Percentiles rank a stretch among this genome's conserved stretches.
Evolutionary conservation across 768 basidiomycete species (phyloP).

Genomic region (Leccinum disarticulatum): DNA sequence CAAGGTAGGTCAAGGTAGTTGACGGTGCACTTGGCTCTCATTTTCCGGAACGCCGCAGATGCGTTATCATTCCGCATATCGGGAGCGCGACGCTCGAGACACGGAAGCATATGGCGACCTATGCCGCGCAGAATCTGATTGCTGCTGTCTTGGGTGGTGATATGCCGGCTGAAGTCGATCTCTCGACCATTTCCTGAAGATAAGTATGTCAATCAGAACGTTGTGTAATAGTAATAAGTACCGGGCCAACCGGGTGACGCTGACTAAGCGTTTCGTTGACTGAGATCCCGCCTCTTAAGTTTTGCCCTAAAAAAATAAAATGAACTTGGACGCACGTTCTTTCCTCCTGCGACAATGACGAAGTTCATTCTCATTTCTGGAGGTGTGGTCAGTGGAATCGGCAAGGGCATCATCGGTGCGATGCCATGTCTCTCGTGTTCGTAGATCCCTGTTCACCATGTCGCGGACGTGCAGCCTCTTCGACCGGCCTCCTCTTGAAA

Average conservation of each 20-base stretch:
- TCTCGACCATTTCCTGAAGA: slow-evolving; percentile 19
- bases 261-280: slow-evolving; percentile 4
- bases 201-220: neutral
- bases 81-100: slow-evolving; percentile 89
- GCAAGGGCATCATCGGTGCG: slow-evolving; percentile 98
- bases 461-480: slow-evolving; percentile 67
- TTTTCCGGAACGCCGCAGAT: slow-evolving; percentile 41
- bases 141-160: slow-evolving; percentile 45
- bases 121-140: slow-evolving; percentile 66
- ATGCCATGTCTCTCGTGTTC: slow-evolving; percentile 19
- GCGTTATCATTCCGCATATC: slow-evolving; percentile 85
- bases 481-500: slow-evolving; percentile 93
- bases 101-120: slow-evolving; percentile 74
- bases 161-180: slow-evolving; percentile 56
- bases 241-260: neutral
- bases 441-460: slow-evolving; percentile 20
- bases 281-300: neutral
- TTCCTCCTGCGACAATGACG: slow-evolving; percentile 54
- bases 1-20: slow-evolving; percentile 46
- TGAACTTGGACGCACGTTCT: neutral
- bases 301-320: slow-evolving; percentile 1
- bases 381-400: slow-evolving; percentile 97
- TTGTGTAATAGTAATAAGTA: too few relatives aligned
- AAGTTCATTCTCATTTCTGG: slow-evolving; percentile 97
- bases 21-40: neutral